Evolutionary conservation across 2,329 filamentous ascomycete species (phyloP), one percentile per base, ranked within the genome.

Genomic region (Penicillium fuscoglaucum): DNA sequence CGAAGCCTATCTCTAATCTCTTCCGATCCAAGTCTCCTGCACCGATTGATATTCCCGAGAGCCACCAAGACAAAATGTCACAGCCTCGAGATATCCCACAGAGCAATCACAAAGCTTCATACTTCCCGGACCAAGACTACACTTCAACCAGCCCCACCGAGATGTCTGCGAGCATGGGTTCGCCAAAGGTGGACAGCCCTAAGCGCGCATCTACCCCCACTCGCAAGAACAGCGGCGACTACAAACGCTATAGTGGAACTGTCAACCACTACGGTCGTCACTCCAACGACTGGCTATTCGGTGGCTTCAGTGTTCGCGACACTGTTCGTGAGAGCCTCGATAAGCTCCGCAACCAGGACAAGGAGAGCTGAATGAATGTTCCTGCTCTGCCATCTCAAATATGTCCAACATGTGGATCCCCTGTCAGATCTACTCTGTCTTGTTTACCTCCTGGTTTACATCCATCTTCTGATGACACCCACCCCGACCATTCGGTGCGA

Each of bases 231-330:
- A 71, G 69, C 52, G 66, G 68, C 13, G 72, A 76, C 49, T 71
- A 76, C 52, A 74, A 72, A 51, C 73, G 76, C 59, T 74, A 75
- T 52, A 76, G 67, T 48, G 72, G 73, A 19, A 79, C 76, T 0
- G 66, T 78, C 43, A 76, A 74, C 50, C 75, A 82, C 57, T 79
- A 72, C 54, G 80, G 80, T 15, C 76, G 80, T 9, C 80, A 82
- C 66, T 76, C 75, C 19, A 82, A 82, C 55, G 78, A 82, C 54
- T 83, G 80, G 80, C 71, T 83, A 6, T 82, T 82, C 58, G 75
- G 76, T 21, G 77, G 79, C 1, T 79, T 81, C 65, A 80, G 78
- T 62, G 67, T 82, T 4, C 74, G 74, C 5, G 77, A 79, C 35
- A 78, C 78, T 7, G 76, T 79, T 26, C 74, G 73, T 4, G 77